phyloP scores from a whole-genome alignment of 2,329 filamentous ascomycete genomes.

The Ceratocystis variospora region DNA sequence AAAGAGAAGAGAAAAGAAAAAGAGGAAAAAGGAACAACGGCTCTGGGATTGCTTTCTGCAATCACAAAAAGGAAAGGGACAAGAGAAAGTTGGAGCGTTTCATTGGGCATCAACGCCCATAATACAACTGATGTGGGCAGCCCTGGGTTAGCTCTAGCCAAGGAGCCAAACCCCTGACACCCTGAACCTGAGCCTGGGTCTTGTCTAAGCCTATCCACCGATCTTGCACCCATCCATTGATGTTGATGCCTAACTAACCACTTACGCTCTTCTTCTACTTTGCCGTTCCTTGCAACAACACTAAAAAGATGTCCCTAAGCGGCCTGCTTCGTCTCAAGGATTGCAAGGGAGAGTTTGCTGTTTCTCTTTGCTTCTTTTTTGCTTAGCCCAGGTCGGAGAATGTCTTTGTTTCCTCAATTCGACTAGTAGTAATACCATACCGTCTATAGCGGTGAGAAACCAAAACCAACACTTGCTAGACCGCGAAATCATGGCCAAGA shows the following conservation, averaged over 20 bases:
- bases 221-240: not conserved
- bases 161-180: not conserved
- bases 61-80: not conserved
- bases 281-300: not conserved
- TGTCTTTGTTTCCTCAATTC: not conserved
- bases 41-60: not conserved
- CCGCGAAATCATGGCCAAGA: not conserved
- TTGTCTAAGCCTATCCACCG: not conserved
- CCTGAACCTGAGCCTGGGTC: not conserved
- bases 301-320: too few relatives aligned
- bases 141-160: not conserved
- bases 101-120: constrained; percentile 1
- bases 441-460: not conserved
- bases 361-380: not conserved
- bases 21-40: not conserved
- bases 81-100: not conserved
- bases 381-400: not conserved
- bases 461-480: not conserved
- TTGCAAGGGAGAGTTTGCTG: not conserved
- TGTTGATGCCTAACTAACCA: not conserved
- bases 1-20: not conserved
- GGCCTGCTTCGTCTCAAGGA: not conserved
- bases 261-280: not conserved
- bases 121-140: not conserved
- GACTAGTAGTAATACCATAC: not conserved